Evolutionary conservation across 2,329 filamentous ascomycete species (phyloP).

Genomic region (Ustulina deusta): DNA sequence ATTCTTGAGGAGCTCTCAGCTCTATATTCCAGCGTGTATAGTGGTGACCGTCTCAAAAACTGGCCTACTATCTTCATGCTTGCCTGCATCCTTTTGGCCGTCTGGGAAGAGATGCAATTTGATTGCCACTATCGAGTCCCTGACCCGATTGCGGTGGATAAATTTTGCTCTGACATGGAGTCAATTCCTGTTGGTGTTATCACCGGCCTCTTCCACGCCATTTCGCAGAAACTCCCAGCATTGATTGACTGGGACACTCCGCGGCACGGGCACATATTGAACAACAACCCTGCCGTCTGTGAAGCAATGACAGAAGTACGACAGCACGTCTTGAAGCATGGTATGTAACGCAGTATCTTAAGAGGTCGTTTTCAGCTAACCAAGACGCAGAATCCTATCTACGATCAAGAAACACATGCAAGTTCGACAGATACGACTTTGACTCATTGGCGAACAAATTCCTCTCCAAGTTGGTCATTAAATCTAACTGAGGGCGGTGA

Average conservation of each 20-base stretch:
- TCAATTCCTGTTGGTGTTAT: slow-evolving; percentile 95
- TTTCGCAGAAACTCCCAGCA: slow-evolving; percentile 93
- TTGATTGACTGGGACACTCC: slow-evolving; percentile 94
- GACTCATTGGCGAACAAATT: slow-evolving; percentile 98
- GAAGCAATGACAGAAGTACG: slow-evolving; percentile 97
- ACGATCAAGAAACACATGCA: slow-evolving; percentile 79
- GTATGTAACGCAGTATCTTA: slow-evolving; percentile 65
- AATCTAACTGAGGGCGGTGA: slow-evolving; percentile 74
- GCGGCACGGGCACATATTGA: slow-evolving; percentile 89
- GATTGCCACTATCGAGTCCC: slow-evolving; percentile 96
- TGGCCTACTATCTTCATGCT: slow-evolving; percentile 99
- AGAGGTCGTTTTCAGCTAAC: slow-evolving; percentile 55
- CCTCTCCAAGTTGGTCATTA: slow-evolving; percentile 94
- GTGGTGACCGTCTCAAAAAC: slow-evolving; percentile 96
- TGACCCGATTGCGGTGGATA: slow-evolving; percentile 84
- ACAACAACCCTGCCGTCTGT: slow-evolving; percentile 92
- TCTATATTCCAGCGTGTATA: slow-evolving; percentile 98
- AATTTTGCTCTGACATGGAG: slow-evolving; percentile 98
- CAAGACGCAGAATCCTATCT: slow-evolving; percentile 81
- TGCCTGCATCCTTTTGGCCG: slow-evolving; percentile 88
- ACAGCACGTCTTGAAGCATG: slow-evolving; percentile 91
- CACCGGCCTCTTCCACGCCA: slow-evolving; percentile 95
- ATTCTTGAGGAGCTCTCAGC: slow-evolving; percentile 92
- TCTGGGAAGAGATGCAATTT: slow-evolving; percentile 99
- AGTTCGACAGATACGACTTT: slow-evolving; percentile 92